A percentile compares a stretch with the other conserved stretches of the same genome.
phyloP scores from a whole-genome alignment of 495 filamentous ascomycete genomes.

The Xylaria curta region DNA sequence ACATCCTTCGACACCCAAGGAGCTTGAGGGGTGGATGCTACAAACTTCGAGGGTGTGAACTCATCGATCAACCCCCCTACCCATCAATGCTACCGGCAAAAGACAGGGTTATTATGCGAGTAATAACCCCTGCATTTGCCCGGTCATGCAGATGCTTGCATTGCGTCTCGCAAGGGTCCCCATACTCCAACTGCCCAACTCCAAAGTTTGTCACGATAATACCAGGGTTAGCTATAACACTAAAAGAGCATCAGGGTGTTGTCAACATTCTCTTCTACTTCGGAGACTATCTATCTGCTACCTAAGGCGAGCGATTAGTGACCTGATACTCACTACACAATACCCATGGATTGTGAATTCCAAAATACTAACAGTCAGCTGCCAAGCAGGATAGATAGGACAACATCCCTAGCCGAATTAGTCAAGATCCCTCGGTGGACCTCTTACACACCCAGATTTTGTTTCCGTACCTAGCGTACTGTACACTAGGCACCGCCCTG shows the following conservation, averaged over 20 bases:
- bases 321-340: not conserved
- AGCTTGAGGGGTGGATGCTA: conserved; percentile 21
- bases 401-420: not conserved
- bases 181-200: conserved; percentile 14
- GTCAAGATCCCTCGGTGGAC: not conserved
- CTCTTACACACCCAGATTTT: conserved; percentile 5
- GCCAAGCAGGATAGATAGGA: conserved; percentile 4
- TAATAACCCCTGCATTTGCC: conserved; percentile 27
- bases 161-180: conserved; percentile 22
- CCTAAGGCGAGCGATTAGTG: not conserved
- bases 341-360: not conserved
- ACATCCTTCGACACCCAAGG: conserved; percentile 1
- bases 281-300: not conserved
- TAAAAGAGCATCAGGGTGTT: conserved; percentile 8
- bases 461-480: not conserved
- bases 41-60: conserved; percentile 7
- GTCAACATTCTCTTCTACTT: conserved; percentile 10
- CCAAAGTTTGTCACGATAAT: conserved; percentile 26
- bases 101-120: conserved; percentile 17
- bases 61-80: conserved; percentile 18
- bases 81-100: conserved; percentile 5
- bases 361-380: not conserved
- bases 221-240: conserved; percentile 14
- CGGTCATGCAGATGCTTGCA: conserved; percentile 19
- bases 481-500: conserved; percentile 9